Conservation (phyloP, 148 eudicot genomes). For the Suaeda aralocaspica region DNA sequence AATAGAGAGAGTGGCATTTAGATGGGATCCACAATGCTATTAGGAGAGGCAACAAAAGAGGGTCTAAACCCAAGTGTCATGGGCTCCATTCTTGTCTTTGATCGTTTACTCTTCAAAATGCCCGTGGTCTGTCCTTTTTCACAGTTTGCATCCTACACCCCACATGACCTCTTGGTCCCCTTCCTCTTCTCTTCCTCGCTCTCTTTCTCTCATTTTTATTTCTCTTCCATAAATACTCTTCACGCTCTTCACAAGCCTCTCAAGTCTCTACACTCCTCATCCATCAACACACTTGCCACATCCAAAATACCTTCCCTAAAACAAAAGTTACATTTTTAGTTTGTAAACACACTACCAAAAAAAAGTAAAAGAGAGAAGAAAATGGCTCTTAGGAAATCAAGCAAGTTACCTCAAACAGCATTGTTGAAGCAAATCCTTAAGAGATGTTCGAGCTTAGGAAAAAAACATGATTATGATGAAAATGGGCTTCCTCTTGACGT, state of each 20-base stretch:
- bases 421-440: constrained; percentile 67
- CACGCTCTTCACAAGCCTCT: constrained; percentile 28
- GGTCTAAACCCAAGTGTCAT: constrained; percentile 32
- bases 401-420: constrained; percentile 57
- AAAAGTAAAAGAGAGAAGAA: not conserved
- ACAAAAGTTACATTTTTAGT: not conserved
- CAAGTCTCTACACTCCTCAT: constrained; percentile 27
- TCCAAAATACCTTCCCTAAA: not conserved
- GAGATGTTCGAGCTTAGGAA: constrained; percentile 77
- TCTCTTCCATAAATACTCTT: constrained; percentile 50
- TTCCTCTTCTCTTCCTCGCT: not conserved
- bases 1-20: constrained; percentile 17
- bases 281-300: not conserved
- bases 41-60: constrained; percentile 37
- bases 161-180: constrained; percentile 33
- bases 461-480: constrained; percentile 45
- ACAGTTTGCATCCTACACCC: constrained; percentile 31
- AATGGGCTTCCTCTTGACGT: constrained; percentile 67
- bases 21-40: constrained; percentile 40
- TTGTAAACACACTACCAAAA: not conserved
- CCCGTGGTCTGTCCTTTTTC: constrained; percentile 47
- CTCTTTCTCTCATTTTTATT: too few relatives aligned
- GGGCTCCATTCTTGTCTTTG: constrained; percentile 42
- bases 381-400: constrained; percentile 59
- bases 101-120: constrained; percentile 26